These are phyloP conservation scores for Septoria linicola DNA, from an alignment of 2,329 filamentous ascomycete genomes.

Conservation along the genomic window DNA sequence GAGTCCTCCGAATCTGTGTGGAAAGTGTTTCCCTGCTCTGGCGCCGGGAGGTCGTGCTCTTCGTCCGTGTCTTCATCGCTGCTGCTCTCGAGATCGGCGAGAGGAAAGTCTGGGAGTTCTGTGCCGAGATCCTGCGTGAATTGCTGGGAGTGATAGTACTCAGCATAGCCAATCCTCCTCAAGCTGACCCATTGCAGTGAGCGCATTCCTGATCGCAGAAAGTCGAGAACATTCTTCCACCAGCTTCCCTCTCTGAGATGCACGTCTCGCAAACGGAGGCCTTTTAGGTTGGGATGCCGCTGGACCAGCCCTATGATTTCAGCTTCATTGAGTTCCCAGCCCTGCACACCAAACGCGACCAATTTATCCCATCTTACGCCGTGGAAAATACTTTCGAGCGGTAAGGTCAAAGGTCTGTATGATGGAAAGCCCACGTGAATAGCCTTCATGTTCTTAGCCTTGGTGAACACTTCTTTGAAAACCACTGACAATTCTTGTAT, in stretches of 20 bases:
- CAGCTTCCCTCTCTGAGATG: constrained; percentile 58
- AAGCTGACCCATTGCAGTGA: constrained; percentile 62
- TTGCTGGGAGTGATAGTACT: constrained; percentile 49
- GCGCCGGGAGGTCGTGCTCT: constrained; percentile 19
- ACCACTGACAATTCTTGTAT: constrained; percentile 58
- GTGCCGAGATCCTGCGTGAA: constrained; percentile 45
- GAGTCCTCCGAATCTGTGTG: constrained; percentile 4
- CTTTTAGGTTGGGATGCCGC: constrained; percentile 58
- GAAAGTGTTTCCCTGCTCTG: not conserved
- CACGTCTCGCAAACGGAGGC: constrained; percentile 61
- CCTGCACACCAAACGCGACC: constrained; percentile 63
- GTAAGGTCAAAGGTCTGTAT: constrained; percentile 55
- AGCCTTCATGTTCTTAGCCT: constrained; percentile 60
- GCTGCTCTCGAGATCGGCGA: constrained; percentile 42
- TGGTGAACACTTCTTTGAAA: constrained; percentile 58
- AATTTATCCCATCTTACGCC: constrained; percentile 61
- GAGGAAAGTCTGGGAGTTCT: constrained; percentile 50
- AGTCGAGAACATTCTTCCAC: constrained; percentile 61
- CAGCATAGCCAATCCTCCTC: constrained; percentile 60
- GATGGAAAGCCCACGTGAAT: constrained; percentile 64
- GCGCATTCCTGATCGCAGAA: constrained; percentile 57
- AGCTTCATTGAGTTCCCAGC: constrained; percentile 60
- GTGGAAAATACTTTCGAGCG: constrained; percentile 63
- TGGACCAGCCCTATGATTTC: constrained; percentile 60
- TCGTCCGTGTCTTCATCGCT: constrained; percentile 19